Base-by-base conservation (phyloP, 2,329 filamentous ascomycete species). In the Waltergamsia citrina region DNA sequence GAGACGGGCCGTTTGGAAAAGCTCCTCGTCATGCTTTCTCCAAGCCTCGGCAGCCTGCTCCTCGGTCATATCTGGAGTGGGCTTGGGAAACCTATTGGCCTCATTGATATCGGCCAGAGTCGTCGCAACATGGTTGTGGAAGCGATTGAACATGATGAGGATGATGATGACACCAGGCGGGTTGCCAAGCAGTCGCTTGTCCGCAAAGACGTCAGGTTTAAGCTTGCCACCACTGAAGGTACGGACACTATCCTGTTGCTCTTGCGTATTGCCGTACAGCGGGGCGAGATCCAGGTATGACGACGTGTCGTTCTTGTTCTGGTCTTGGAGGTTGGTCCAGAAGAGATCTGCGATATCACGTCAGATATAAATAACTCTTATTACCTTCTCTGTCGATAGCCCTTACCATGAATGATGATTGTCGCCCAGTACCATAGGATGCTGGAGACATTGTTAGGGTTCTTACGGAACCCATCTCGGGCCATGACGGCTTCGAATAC, bases 71-170 rank as follows among this genome's bases (percentile, higher is more conserved):
- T 58, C 42, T 5, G 63, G 55, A 0, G 62, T 48, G 0, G 85
- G 85, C 39, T 76, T 78, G 1, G 69, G 73, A 57, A 94, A 95
- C 16, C 84, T 74, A 12, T 77, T 78, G 29, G 76, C 74, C 47
- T 95, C 88, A 47, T 95, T 94, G 56, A 95, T 90, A n/a, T 70
- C 62, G 0, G 83, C 83, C 14, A 95, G 63, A 40, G 90, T 81
- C 35, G 78, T 72, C 2, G 84, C 87, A 0, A 87, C 75, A 43
- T 92, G 71, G 57, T 96, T 95, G 59, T 95, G 90, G 59, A 93
- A 93, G 17, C 78, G 72, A 47, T 81, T 81, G 59, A 86, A 80
- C 81, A 87, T 85, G 54, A 88, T 69, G 19, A 88, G 58, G 4
- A 88, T 48, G 5, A 84, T 77, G 36, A 75, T 71, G 5, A 83